Base-by-base conservation (phyloP, 2,329 filamentous ascomycete species). In the Aspergillus floridensis region DNA sequence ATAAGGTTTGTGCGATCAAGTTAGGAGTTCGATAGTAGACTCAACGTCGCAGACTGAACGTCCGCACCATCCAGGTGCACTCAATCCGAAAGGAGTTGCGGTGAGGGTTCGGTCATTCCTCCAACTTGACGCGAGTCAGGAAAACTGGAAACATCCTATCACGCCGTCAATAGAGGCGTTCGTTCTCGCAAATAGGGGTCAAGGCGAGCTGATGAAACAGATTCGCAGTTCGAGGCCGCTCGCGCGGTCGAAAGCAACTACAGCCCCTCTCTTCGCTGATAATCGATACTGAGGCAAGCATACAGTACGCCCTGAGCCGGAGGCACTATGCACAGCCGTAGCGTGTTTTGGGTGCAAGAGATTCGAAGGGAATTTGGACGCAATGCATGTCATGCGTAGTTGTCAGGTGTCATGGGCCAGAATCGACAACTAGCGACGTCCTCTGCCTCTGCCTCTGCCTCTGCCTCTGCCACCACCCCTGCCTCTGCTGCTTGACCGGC, bases 401-500 rank as follows among this genome's bases (percentile, higher is more conserved):
- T 31, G 46, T 46, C 19, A 49, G 31, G 21, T 46, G 24, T 47
- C 24, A 24, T 24, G 31, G 2, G 14, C 10, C 19, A 29, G 14
- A n/a, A 24, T 46, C 19, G 41, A 29, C 10, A 38, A 51, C 63
- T 64, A 72, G 51, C 68, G 70, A 44, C 69, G 69, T 46, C 66
- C 66, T 64, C 76, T 63, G 38, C 51, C 51, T 26, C 71, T 72
- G 26, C 46, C 54, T 44, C 38, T 60, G 11, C 52, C 57, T 44
- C 38, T 60, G 14, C 52, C 57, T 21, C 53, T 38, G 24, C 54
- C 51, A 35, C 65, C 68, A 4, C 58, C 58, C n/a, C 57, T 57
- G 21, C 62, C 55, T 48, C 55, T 50, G 46, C 55, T 50, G 46
- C 41, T 46, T 35, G 57, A 51, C 41, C 57, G 49, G 8, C 58